Conservation (phyloP, 2,329 filamentous ascomycete species). For the Fusarium paranaense region DNA sequence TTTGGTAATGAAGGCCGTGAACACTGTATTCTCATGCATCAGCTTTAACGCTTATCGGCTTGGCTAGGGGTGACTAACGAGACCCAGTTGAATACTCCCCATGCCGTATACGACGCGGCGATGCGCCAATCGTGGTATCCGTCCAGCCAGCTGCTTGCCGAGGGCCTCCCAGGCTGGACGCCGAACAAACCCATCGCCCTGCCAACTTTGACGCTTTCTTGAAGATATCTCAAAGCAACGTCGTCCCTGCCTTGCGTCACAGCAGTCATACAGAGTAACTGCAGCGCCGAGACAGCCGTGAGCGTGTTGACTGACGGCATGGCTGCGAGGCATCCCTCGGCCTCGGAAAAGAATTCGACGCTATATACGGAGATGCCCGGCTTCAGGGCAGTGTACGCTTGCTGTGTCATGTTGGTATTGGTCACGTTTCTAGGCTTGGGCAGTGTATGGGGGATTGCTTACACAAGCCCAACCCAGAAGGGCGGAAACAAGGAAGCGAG, state of each 20-base stretch:
- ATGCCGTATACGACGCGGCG: slow-evolving; percentile 43
- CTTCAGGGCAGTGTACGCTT: background rate
- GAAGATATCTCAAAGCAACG: background rate
- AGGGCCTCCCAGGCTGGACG: background rate
- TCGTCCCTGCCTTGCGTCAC: background rate
- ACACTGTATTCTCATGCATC: slow-evolving; percentile 37
- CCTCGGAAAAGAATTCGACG: background rate
- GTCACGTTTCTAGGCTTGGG: background rate
- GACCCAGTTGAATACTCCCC: slow-evolving; percentile 43
- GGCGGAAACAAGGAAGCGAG: slow-evolving; percentile 50
- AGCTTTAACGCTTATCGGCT: background rate
- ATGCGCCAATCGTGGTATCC: slow-evolving; percentile 1
- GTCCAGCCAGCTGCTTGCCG: background rate
- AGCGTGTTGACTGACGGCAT: background rate
- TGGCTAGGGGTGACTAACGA: slow-evolving; percentile 39
- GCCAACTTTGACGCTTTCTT: background rate
- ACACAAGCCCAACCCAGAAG: slow-evolving; percentile 5
- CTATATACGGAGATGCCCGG: background rate
- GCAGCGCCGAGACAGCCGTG: slow-evolving; percentile 1
- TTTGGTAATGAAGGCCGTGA: slow-evolving; percentile 20
- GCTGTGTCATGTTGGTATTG: background rate
- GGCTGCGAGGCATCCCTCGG: background rate
- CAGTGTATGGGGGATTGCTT: background rate
- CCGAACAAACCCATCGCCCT: background rate
- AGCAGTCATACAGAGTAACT: background rate